These are phyloP conservation scores for Lycium barbarum DNA, from an alignment of 257 asterid genomes.

Conservation along the genomic window DNA sequence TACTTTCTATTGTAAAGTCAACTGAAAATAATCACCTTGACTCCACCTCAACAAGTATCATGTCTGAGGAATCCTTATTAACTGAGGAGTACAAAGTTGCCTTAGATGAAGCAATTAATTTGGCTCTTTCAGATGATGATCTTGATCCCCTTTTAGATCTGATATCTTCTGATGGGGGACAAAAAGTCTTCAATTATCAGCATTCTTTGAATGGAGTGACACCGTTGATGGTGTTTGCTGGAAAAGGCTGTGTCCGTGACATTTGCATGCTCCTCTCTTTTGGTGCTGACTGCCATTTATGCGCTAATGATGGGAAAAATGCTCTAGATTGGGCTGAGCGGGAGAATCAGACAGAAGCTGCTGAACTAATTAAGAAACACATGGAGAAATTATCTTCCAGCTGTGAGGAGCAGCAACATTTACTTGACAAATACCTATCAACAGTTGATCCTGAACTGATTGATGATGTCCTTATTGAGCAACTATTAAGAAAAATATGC, in stretches of 20 bases:
- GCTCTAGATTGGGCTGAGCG: slow-evolving; percentile 78
- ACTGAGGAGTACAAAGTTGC: slow-evolving; percentile 68
- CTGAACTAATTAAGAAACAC: slow-evolving; percentile 67
- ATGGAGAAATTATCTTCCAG: slow-evolving; percentile 53
- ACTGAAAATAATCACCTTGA: slow-evolving; percentile 44
- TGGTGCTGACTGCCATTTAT: slow-evolving; percentile 68
- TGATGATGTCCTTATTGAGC: slow-evolving; percentile 81
- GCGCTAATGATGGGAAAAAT: slow-evolving; percentile 62
- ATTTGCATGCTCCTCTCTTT: slow-evolving; percentile 88
- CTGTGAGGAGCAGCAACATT: slow-evolving; percentile 54
- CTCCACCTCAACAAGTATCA: slow-evolving; percentile 35
- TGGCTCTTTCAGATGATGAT: slow-evolving; percentile 70
- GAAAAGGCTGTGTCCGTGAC: slow-evolving; percentile 76
- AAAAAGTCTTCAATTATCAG: slow-evolving; percentile 63
- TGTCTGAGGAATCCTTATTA: slow-evolving; percentile 46
- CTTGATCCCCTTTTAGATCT: slow-evolving; percentile 74
- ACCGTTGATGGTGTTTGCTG: slow-evolving; percentile 87
- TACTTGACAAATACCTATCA: slow-evolving; percentile 79
- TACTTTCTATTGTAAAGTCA: slow-evolving; percentile 66
- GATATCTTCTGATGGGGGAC: slow-evolving; percentile 64
- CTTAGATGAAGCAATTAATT: slow-evolving; percentile 81
- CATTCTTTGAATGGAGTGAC: slow-evolving; percentile 79
- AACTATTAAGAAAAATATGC: slow-evolving; percentile 76
- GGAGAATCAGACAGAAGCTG: slow-evolving; percentile 62
- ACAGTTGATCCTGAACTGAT: slow-evolving; percentile 68